phyloP scores from a whole-genome alignment of 2,329 filamentous ascomycete genomes.

The Westerdykella ornata region DNA sequence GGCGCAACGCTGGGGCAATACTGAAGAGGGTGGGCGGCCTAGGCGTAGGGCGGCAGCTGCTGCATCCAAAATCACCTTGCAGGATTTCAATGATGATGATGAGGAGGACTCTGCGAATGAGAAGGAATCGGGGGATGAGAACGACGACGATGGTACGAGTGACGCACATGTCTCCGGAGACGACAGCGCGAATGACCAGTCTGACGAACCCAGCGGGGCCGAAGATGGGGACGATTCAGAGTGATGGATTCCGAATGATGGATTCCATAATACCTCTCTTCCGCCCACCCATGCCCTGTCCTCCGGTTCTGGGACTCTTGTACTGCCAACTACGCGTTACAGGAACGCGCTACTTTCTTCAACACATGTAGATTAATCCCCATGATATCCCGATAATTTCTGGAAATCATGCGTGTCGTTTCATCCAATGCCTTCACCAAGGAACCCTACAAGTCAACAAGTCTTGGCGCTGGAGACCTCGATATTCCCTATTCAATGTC shows the following conservation, averaged over 20 bases:
- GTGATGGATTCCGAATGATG: no score
- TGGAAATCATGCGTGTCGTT: not conserved
- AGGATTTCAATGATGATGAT: constrained; percentile 15
- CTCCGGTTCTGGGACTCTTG: no score
- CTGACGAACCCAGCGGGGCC: no score
- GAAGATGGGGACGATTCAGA: no score
- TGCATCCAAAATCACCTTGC: constrained; percentile 16
- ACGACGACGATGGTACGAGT: constrained; percentile 9
- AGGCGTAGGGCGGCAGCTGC: constrained; percentile 20
- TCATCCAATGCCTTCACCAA: not conserved
- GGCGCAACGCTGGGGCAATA: constrained; percentile 66
- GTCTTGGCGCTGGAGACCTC: not conserved
- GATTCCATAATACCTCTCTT: no score
- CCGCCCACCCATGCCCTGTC: no score
- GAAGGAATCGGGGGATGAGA: constrained; percentile 17
- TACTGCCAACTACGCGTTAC: not conserved
- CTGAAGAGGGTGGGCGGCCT: constrained; percentile 26
- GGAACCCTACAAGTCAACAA: not conserved
- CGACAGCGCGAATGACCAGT: no score
- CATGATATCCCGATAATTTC: no score
- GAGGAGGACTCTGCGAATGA: constrained; percentile 14
- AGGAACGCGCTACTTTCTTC: not conserved
- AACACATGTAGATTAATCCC: not conserved
- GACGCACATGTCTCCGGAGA: not conserved
- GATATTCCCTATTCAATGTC: not conserved